Evolutionary conservation across 108 stramenopile species (phyloP).

Genomic region (Aurantiochytrium sp.): DNA sequence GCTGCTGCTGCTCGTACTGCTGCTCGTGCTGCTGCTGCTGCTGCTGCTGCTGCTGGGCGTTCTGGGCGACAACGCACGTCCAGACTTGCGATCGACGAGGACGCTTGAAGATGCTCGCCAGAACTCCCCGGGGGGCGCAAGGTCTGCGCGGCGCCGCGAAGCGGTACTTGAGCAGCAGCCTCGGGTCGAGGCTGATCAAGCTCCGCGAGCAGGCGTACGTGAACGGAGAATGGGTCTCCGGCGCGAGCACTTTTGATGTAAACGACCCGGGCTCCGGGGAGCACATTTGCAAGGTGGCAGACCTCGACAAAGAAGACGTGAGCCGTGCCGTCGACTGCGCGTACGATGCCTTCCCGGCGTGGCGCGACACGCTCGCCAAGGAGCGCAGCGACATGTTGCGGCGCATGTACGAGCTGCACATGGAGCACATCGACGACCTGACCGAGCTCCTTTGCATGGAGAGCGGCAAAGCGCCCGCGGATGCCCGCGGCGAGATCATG

Average conservation of each 20-base stretch:
- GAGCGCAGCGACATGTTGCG: constrained; percentile 43
- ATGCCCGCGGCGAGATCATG: constrained; percentile 75
- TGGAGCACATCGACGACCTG: constrained; percentile 38
- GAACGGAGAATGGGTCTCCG: constrained; percentile 38
- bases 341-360: constrained; percentile 34
- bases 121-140: not conserved
- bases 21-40: too few relatives aligned
- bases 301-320: constrained; percentile 29
- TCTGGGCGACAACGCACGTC: too few relatives aligned
- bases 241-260: constrained; percentile 35
- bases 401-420: not conserved
- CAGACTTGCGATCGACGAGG: too few relatives aligned
- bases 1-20: too few relatives aligned
- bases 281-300: constrained; percentile 31
- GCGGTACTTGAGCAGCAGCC: not conserved
- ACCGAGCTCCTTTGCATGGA: constrained; percentile 81
- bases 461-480: constrained; percentile 85
- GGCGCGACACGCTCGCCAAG: constrained; percentile 41
- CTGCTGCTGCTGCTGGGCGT: too few relatives aligned
- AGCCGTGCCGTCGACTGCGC: constrained; percentile 33
- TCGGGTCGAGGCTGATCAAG: not conserved
- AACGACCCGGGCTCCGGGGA: constrained; percentile 45
- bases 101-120: too few relatives aligned
- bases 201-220: constrained; percentile 30
- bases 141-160: not conserved